Conservation (phyloP, 352 stramenopile genomes). For the Phytopythium cucurbitacearum region DNA sequence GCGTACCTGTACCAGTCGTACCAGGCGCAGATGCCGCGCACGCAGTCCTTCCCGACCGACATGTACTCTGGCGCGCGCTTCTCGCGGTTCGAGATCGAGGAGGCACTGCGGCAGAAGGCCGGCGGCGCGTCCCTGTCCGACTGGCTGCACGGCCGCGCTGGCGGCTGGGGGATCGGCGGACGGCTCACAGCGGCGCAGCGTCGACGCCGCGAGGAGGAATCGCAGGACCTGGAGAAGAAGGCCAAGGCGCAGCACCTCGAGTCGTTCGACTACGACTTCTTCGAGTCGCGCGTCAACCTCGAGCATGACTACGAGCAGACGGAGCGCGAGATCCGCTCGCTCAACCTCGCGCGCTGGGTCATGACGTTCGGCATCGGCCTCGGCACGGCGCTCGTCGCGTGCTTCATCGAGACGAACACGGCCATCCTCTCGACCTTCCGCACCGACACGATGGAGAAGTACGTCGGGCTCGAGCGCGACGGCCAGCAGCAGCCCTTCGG, state of each 20-base stretch:
- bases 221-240: constrained; percentile 62
- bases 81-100: constrained; percentile 77
- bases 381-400: constrained; percentile 90
- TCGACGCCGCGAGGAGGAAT: constrained; percentile 31
- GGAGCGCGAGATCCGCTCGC: constrained; percentile 63
- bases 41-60: constrained; percentile 77
- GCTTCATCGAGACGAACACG: constrained; percentile 91
- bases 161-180: constrained; percentile 17
- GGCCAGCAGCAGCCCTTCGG: constrained; percentile 45
- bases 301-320: constrained; percentile 84
- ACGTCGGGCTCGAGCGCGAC: constrained; percentile 55
- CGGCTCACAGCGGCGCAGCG: constrained; percentile 5
- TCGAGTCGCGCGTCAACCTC: constrained; percentile 81
- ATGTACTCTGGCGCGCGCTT: constrained; percentile 69
- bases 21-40: constrained; percentile 45
- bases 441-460: constrained; percentile 85
- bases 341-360: constrained; percentile 90
- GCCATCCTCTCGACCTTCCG: constrained; percentile 86
- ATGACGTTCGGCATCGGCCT: constrained; percentile 95
- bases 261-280: constrained; percentile 87
- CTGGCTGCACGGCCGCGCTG: constrained; percentile 48
- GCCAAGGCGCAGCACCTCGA: constrained; percentile 84
- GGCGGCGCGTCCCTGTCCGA: constrained; percentile 58
- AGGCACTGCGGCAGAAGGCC: constrained; percentile 54
- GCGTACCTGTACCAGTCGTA: constrained; percentile 18